Conservation (phyloP, 257 asterid genomes). For the Fraxinus pennsylvanica region DNA sequence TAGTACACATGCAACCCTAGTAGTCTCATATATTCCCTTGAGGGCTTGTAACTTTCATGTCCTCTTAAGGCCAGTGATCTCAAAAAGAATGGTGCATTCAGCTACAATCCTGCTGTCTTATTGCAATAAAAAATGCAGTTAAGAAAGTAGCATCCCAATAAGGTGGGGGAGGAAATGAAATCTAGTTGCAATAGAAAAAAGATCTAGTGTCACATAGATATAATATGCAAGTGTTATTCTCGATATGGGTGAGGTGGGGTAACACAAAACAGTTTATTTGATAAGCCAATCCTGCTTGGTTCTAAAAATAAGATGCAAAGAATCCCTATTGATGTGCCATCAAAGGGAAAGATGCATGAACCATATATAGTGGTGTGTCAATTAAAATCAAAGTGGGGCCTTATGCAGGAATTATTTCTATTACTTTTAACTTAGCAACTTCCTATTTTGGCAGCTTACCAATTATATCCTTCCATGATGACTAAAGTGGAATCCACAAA, state of each 20-base stretch:
- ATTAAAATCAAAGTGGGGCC: slow-evolving; percentile 38
- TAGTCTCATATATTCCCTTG: not conserved
- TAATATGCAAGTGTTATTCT: not conserved
- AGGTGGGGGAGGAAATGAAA: not conserved
- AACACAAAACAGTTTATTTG: not conserved
- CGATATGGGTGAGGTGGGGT: slow-evolving; percentile 9
- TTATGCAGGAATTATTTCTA: slow-evolving; percentile 8
- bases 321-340: slow-evolving; percentile 18
- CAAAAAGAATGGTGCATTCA: not conserved
- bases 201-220: not conserved
- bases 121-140: not conserved
- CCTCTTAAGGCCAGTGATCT: not conserved
- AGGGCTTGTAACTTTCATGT: not conserved
- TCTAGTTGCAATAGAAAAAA: not conserved
- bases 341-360: slow-evolving; percentile 43
- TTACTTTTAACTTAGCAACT: slow-evolving; percentile 15
- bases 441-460: slow-evolving; percentile 19
- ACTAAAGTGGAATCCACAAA: slow-evolving; percentile 4
- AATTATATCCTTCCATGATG: not conserved
- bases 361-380: slow-evolving; percentile 21
- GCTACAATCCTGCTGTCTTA: not conserved
- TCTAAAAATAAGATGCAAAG: slow-evolving; percentile 13
- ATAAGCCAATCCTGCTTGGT: slow-evolving; percentile 32
- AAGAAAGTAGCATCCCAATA: not conserved
- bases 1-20: not conserved